Conservation (phyloP, 306 rosid species). For the Glycine latifolia region DNA sequence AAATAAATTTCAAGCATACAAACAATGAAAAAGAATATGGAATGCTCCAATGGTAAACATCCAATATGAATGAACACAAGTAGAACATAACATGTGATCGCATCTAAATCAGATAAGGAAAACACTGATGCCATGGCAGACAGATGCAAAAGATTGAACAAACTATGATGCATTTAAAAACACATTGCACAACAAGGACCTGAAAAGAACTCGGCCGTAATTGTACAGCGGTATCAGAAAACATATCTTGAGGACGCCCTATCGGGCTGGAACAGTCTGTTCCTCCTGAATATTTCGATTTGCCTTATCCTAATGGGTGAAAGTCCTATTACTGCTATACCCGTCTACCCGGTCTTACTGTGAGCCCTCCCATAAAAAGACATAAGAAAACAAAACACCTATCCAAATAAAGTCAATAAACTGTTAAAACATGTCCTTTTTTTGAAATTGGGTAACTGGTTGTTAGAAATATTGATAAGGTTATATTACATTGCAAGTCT, state of each 20-base stretch:
- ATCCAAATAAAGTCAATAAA: background rate
- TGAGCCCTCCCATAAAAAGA: too few relatives aligned
- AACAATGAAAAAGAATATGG: slow-evolving; percentile 3
- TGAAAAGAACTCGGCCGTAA: slow-evolving; percentile 28
- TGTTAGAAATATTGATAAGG: background rate
- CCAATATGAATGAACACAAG: background rate
- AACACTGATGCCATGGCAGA: slow-evolving; percentile 12
- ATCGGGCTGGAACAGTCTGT: too few relatives aligned
- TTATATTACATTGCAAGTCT: background rate
- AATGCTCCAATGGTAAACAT: slow-evolving; percentile 3
- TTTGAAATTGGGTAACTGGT: background rate
- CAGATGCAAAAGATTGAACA: slow-evolving; percentile 4
- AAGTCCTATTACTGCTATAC: too few relatives aligned
- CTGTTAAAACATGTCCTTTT: background rate
- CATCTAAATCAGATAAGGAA: slow-evolving; percentile 37
- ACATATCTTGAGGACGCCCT: too few relatives aligned
- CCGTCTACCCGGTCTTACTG: too few relatives aligned
- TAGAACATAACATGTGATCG: background rate
- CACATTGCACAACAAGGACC: slow-evolving; percentile 10
- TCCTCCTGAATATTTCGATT: too few relatives aligned
- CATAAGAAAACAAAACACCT: slow-evolving; percentile 7
- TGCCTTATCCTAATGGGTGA: too few relatives aligned
- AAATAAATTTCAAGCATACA: slow-evolving; percentile 24
- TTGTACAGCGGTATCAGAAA: too few relatives aligned
- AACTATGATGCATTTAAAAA: slow-evolving; percentile 7